Evolutionary conservation across 2,329 filamentous ascomycete genomes (phyloP).

Genomic region (Neonectria hederae): DNA sequence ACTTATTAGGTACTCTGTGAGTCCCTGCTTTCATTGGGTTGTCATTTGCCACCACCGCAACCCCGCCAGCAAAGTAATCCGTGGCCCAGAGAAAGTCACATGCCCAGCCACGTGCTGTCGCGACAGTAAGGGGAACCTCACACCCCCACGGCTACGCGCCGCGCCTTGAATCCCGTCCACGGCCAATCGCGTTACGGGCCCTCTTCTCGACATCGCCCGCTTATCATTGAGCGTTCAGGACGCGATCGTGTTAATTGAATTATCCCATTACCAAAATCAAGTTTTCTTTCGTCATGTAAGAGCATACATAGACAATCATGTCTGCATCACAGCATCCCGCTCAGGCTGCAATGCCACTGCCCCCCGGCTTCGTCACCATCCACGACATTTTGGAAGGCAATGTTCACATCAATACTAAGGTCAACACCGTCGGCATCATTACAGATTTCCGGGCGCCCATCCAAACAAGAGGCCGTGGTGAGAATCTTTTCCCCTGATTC

Average conservation of each 20-base stretch:
- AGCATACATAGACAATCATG: conserved; percentile 14
- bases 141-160: conserved; percentile 14
- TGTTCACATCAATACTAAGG: conserved; percentile 41
- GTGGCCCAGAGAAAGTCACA: not conserved
- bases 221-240: not conserved
- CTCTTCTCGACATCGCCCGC: conserved; percentile 16
- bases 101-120: conserved; percentile 40
- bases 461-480: conserved; percentile 62
- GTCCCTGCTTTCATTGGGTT: not conserved
- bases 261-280: not conserved
- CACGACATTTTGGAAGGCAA: conserved; percentile 56
- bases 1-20: not conserved
- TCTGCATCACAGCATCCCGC: conserved; percentile 12
- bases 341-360: conserved; percentile 24
- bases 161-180: conserved; percentile 21
- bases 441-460: conserved; percentile 68
- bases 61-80: not conserved
- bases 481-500: conserved; percentile 19
- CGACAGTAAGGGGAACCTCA: conserved; percentile 23
- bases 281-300: conserved; percentile 5
- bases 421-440: conserved; percentile 76
- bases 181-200: conserved; percentile 29
- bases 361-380: conserved; percentile 44
- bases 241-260: conserved; percentile 19
- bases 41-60: not conserved